These are phyloP conservation scores for Backusella psychrophila DNA, from an alignment of 192 early-diverging fungal species.

Conservation along the genomic window DNA sequence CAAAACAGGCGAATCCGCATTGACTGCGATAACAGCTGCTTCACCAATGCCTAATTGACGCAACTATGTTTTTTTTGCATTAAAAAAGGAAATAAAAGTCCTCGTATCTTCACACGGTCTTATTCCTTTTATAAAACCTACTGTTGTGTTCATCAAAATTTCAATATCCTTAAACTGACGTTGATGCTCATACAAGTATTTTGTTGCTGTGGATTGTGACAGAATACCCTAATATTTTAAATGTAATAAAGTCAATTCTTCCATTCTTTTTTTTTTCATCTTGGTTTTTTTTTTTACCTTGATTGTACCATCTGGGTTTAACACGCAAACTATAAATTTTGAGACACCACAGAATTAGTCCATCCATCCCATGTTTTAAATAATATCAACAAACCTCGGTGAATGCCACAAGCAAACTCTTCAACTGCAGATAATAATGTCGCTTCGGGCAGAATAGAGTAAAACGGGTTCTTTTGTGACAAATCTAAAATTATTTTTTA, in stretches of 20 bases:
- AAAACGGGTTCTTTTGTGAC: slow-evolving; percentile 83
- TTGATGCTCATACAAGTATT: slow-evolving; percentile 67
- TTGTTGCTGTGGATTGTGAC: slow-evolving; percentile 71
- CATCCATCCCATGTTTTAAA: background rate
- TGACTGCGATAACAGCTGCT: slow-evolving; percentile 51
- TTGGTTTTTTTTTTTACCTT: slow-evolving; percentile 29
- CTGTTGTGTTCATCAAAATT: slow-evolving; percentile 41
- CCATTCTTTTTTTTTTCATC: background rate
- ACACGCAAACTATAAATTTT: slow-evolving; percentile 60
- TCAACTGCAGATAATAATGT: slow-evolving; percentile 69
- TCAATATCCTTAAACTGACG: slow-evolving; percentile 43
- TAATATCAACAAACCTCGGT: slow-evolving; percentile 50
- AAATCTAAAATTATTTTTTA: slow-evolving; percentile 46
- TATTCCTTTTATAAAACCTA: slow-evolving; percentile 22
- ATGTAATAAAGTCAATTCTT: slow-evolving; percentile 23
- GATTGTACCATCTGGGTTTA: slow-evolving; percentile 60
- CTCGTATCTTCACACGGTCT: slow-evolving; percentile 41
- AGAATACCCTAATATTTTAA: slow-evolving; percentile 56
- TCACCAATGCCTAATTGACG: slow-evolving; percentile 55
- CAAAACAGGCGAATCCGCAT: slow-evolving; percentile 53
- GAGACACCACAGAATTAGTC: background rate
- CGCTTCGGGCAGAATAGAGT: slow-evolving; percentile 73
- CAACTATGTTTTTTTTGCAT: slow-evolving; percentile 31
- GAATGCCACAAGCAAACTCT: slow-evolving; percentile 74
- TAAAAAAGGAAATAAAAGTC: background rate